Percentiles rank a stretch among this genome's conserved stretches.
Evolutionary conservation across 1,284 basidiomycete species (phyloP).

Genomic region (Ceratobasidium papillatum): DNA sequence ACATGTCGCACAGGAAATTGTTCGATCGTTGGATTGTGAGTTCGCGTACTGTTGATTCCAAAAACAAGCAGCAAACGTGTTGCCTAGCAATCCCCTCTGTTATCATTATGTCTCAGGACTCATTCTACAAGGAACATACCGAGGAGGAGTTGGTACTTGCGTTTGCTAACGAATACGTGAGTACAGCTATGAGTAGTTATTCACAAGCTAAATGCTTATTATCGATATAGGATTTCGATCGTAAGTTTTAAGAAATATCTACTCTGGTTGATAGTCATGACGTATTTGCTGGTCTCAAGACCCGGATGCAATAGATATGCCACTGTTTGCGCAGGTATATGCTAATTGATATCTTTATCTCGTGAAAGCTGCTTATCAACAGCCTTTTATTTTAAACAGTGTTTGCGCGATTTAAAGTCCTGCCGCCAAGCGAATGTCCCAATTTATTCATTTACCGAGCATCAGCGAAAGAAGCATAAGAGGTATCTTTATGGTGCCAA

Average conservation of each 20-base stretch:
- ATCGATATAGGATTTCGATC: constrained; percentile 78
- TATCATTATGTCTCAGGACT: constrained; percentile 92
- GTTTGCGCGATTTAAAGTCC: constrained; percentile 83
- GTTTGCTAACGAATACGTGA: constrained; percentile 73
- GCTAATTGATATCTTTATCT: not conserved
- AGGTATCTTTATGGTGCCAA: constrained; percentile 95
- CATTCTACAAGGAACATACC: constrained; percentile 88
- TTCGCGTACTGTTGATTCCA: not conserved
- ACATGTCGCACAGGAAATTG: constrained; percentile 88
- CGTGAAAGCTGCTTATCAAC: constrained; percentile 9
- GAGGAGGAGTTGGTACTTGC: constrained; percentile 83
- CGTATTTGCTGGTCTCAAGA: constrained; percentile 51
- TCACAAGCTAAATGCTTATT: not conserved
- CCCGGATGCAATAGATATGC: constrained; percentile 92
- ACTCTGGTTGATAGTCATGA: not conserved
- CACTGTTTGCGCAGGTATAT: constrained; percentile 80
- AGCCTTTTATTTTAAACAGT: constrained; percentile 58
- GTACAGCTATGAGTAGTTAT: not conserved
- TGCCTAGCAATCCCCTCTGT: constrained; percentile 88
- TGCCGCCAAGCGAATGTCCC: constrained; percentile 88
- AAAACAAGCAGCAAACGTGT: not conserved
- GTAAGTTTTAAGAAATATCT: not conserved
- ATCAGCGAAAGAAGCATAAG: constrained; percentile 85
- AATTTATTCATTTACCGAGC: constrained; percentile 91
- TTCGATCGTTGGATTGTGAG: constrained; percentile 58